phyloP scores from a whole-genome alignment of 2,329 filamentous ascomycete species.

The Cercospora canescens region DNA sequence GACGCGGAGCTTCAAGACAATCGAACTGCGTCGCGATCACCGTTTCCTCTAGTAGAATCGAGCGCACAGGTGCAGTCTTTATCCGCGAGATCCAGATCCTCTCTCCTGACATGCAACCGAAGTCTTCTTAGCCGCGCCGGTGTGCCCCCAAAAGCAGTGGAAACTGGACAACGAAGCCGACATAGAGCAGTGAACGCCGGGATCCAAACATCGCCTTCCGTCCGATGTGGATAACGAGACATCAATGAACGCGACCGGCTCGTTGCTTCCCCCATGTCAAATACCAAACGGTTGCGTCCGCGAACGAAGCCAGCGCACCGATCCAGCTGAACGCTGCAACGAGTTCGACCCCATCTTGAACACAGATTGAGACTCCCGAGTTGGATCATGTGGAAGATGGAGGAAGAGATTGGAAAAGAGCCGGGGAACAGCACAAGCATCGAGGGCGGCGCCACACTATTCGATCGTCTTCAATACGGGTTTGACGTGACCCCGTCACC shows the following conservation, averaged over 20 bases:
- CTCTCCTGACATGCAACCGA: background rate
- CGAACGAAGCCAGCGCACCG: background rate
- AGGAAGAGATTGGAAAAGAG: background rate
- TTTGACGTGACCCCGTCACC: background rate
- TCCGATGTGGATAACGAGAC: background rate
- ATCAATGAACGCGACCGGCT: background rate
- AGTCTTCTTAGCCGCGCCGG: background rate
- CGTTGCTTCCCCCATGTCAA: background rate
- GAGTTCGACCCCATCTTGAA: background rate
- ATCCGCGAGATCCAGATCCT: background rate
- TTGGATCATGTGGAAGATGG: background rate
- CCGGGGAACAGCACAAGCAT: background rate
- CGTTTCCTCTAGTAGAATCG: background rate
- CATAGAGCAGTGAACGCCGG: background rate
- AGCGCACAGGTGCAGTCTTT: background rate
- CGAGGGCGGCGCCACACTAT: background rate
- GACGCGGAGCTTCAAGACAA: background rate
- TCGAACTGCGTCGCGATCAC: background rate
- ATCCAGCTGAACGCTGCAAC: background rate
- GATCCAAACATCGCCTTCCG: background rate
- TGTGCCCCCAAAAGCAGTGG: background rate
- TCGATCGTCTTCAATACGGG: background rate
- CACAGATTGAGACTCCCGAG: too few species aligned
- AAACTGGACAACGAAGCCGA: background rate
- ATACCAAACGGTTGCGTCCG: background rate